Percentiles rank a stretch among this genome's conserved stretches.
Evolutionary conservation across 1,139 yeast genomes (phyloP).

Genomic region (Nadsonia starkeyi-henricii): DNA sequence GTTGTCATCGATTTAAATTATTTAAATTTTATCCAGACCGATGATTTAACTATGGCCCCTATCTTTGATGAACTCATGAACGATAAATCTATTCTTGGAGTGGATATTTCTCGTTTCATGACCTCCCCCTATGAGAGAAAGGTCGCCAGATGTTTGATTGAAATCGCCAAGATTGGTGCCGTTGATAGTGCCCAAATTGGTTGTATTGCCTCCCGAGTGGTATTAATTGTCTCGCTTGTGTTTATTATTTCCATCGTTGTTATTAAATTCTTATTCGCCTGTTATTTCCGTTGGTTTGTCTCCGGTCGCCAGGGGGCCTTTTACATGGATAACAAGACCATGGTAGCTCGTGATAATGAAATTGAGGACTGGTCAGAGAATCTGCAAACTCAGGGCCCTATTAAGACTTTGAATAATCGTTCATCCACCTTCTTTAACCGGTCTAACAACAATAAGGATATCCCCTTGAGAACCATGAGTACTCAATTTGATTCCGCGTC

Average conservation of each 20-base stretch:
- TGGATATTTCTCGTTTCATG: slow-evolving; percentile 67
- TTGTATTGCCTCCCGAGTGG: slow-evolving; percentile 85
- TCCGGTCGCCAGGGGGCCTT: slow-evolving; percentile 73
- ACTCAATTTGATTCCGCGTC: slow-evolving; percentile 23
- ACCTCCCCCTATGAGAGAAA: slow-evolving; percentile 55
- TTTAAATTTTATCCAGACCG: slow-evolving; percentile 55
- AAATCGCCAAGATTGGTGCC: slow-evolving; percentile 75
- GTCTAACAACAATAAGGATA: slow-evolving; percentile 9
- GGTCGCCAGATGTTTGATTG: slow-evolving; percentile 73
- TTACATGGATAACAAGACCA: slow-evolving; percentile 38
- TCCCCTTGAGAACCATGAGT: slow-evolving; percentile 19
- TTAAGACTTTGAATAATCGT: slow-evolving; percentile 23
- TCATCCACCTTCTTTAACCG: slow-evolving; percentile 13
- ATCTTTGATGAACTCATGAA: slow-evolving; percentile 50
- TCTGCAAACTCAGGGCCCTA: slow-evolving; percentile 39
- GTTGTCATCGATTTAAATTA: slow-evolving; percentile 70
- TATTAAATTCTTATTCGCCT: slow-evolving; percentile 68
- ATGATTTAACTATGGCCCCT: slow-evolving; percentile 58
- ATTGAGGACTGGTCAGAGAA: slow-evolving; percentile 71
- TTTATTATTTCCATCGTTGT: slow-evolving; percentile 72
- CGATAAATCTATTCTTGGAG: slow-evolving; percentile 48
- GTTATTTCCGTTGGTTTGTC: slow-evolving; percentile 76
- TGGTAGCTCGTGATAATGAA: slow-evolving; percentile 41
- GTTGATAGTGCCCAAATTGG: slow-evolving; percentile 87
- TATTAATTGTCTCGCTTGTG: slow-evolving; percentile 63